Base-by-base conservation (phyloP, 768 basidiomycete genomes). In the Mycena vulgaris region DNA sequence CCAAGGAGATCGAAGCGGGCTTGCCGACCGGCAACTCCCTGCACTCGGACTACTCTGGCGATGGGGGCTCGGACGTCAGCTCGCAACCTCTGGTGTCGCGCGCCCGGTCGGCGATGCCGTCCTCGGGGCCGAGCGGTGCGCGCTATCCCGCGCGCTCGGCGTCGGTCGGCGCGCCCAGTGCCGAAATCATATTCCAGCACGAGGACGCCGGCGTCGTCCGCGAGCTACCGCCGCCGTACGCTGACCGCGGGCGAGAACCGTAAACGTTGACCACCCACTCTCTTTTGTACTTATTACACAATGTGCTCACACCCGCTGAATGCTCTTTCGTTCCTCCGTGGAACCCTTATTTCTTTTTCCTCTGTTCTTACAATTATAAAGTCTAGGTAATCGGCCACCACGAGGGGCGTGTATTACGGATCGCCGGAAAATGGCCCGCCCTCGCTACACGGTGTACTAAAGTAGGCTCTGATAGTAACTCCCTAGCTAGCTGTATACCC, bases 211-310 rank as follows among this genome's bases (percentile, higher is more conserved):
- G 80, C 31, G 66, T 77, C 23, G 75, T 83, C 19, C 79, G 78
- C 56, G 82, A 83, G 73, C 74, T 83, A 10, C 83, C 83, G 16
- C 83, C 83, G 28, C 80, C 82, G 2, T 83, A 83, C 56, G 49
- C 70, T 2, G 69, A 70, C 48, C 69, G 64, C 28, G 64, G 52
- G 74, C 31, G 51, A 25, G 55, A 56, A 56, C 55, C 33, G 35
- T 10, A 23, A 56, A 37, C 55, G 55, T 56, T 56, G 55, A 37
- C 55, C 55, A 23, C 60, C 40, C 59, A 61, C 59, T 33, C 23
- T 47, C 47, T 60, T 60, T 48, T 62, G 60, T 62, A 62, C 48
- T 60, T 62, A 60, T 47, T 31, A 45, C 40, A 6, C 42, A 19
- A 45, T 45, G n/a, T 33, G 45, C 31, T 40, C 45, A 21, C 21